Evolutionary conservation across 2,329 filamentous ascomycete species (phyloP), one percentile per base, ranked within the genome.

Genomic region (Fonsecaea erecta): DNA sequence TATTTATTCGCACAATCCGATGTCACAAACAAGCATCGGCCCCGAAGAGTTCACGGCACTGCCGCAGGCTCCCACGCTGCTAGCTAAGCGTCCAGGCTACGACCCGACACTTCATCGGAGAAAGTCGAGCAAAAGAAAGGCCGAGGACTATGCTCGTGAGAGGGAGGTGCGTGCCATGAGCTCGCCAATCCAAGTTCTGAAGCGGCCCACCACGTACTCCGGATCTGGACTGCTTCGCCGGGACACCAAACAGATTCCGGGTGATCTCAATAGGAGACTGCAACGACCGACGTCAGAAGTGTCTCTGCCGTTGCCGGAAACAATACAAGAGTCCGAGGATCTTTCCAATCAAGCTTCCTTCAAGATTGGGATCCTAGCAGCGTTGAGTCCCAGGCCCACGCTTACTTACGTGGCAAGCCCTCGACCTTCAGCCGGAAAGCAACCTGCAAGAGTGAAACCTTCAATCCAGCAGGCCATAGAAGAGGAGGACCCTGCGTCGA

Each of bases 101-200:
- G 85, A 88, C 57, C 80, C 80, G 5, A 76, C 81, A 26, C 78
- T 89, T 30, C 78, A 86, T 58, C 86, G 88, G 65, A 88, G 89
- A 67, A 92, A 88, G 74, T 90, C 90, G 46, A 93, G 87, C 80
- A 96, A 91, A 78, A 86, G 89, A 72, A 88, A 89, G 73, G 88
- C 89, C 71, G 84, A 90, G 68, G 91, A 96, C 68, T 86, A 87
- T 74, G 84, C 90, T 64, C 86, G 94, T 63, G 93, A 97, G 77
- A 91, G 91, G 68, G 92, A 97, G 78, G 93, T 97, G 74, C 91
- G 89, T 74, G 88, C 91, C 60, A 91, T 97, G 90, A 90, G 87
- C 73, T 86, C 87, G 46, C 85, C 84, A 66, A 57, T 64, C 34
- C 83, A 91, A 5, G 85, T 89, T 70, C 88, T 91, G 7, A 84